These are phyloP conservation scores for Pseudogymnoascus sp. DNA, from an alignment of 2,329 filamentous ascomycete species.

Conservation along the genomic window DNA sequence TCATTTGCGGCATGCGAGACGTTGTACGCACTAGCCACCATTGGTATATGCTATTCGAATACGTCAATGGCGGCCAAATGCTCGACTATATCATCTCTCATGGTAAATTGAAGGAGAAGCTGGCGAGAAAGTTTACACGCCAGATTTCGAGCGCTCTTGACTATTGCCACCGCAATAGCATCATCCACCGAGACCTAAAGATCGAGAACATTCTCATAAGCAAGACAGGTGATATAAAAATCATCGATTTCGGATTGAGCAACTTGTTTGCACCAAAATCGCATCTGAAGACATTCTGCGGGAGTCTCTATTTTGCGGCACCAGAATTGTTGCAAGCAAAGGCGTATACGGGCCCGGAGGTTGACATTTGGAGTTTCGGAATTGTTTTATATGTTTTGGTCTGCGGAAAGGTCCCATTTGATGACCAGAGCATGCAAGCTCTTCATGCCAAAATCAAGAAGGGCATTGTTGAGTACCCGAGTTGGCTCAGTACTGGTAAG, in stretches of 20 bases:
- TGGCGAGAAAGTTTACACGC: constrained; percentile 92
- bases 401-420: constrained; percentile 95
- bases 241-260: constrained; percentile 96
- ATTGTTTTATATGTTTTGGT: constrained; percentile 96
- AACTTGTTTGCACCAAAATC: constrained; percentile 84
- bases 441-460: constrained; percentile 99
- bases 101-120: constrained; percentile 94
- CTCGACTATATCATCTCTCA: constrained; percentile 99
- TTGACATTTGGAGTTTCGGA: constrained; percentile 97
- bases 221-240: constrained; percentile 98
- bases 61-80: constrained; percentile 98
- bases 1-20: constrained; percentile 92
- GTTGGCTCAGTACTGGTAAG: constrained; percentile 77
- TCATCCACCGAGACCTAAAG: constrained; percentile 94
- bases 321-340: constrained; percentile 89
- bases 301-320: constrained; percentile 94
- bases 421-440: constrained; percentile 98
- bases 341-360: constrained; percentile 91
- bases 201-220: constrained; percentile 99
- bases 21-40: constrained; percentile 94
- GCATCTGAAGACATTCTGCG: constrained; percentile 93
- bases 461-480: constrained; percentile 88
- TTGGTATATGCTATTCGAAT: constrained; percentile 99
- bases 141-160: constrained; percentile 95
- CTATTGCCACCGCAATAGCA: constrained; percentile 96